Conservation (phyloP, 148 eudicot species). For the Camellia japonica region DNA sequence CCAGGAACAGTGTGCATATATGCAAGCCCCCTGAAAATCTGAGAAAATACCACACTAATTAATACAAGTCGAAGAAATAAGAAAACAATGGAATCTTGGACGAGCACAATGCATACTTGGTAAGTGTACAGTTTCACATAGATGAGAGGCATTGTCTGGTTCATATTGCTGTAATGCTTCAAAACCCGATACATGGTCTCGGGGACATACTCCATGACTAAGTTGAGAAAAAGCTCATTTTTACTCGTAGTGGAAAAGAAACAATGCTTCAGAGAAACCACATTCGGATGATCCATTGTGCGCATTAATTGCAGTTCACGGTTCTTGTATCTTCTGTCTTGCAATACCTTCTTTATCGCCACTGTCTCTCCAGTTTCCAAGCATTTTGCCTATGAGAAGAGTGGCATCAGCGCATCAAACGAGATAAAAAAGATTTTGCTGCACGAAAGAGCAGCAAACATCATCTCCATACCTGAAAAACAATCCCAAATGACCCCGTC, state of each 20-base stretch:
- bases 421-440: not conserved
- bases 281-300: conserved; percentile 62
- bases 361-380: conserved; percentile 53
- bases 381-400: conserved; percentile 45
- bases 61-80: conserved; percentile 3
- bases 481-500: conserved; percentile 56
- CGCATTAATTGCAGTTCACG: conserved; percentile 67
- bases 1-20: conserved; percentile 71
- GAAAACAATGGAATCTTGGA: not conserved
- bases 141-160: conserved; percentile 63
- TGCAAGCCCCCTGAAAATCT: conserved; percentile 72
- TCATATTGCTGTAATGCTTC: conserved; percentile 50
- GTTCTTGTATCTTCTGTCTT: conserved; percentile 62
- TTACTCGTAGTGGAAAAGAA: conserved; percentile 59
- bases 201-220: conserved; percentile 75
- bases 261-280: conserved; percentile 56
- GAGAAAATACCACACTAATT: conserved; percentile 11
- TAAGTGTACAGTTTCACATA: conserved; percentile 66
- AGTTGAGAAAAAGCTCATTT: conserved; percentile 60
- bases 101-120: conserved; percentile 35
- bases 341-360: conserved; percentile 70
- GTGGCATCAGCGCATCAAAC: not conserved
- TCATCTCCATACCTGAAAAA: conserved; percentile 42
- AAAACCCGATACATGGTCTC: conserved; percentile 52
- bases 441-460: not conserved